A percentile compares a stretch with the other conserved stretches of the same genome.
phyloP scores from a whole-genome alignment of 2,329 filamentous ascomycete species.

The Fusarium sp. region DNA sequence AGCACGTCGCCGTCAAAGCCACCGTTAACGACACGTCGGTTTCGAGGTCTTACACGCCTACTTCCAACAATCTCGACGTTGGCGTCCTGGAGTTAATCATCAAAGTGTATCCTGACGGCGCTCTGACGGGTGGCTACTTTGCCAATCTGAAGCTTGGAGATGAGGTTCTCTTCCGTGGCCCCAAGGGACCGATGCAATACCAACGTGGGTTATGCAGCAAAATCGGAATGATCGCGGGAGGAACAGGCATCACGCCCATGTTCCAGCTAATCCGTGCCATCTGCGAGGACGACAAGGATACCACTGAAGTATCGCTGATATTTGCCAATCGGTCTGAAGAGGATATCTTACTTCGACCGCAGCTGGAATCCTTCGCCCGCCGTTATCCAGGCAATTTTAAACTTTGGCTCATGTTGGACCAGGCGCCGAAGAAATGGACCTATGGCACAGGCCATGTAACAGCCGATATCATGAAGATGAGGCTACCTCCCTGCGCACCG shows the following conservation, averaged over 20 bases:
- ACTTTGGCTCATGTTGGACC: slow-evolving; percentile 66
- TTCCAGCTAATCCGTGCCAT: slow-evolving; percentile 71
- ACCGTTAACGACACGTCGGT: slow-evolving; percentile 58
- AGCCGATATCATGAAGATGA: slow-evolving; percentile 59
- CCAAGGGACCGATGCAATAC: slow-evolving; percentile 69
- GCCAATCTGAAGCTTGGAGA: slow-evolving; percentile 60
- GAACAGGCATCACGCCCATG: slow-evolving; percentile 51
- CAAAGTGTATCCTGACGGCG: slow-evolving; percentile 62
- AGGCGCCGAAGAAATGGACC: slow-evolving; percentile 59
- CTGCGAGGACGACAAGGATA: slow-evolving; percentile 69
- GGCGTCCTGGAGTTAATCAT: slow-evolving; percentile 64
- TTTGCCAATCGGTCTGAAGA: slow-evolving; percentile 69
- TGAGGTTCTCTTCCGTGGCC: slow-evolving; percentile 63
- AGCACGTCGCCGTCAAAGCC: slow-evolving; percentile 66
- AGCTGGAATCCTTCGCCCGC: slow-evolving; percentile 66
- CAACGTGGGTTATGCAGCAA: slow-evolving; percentile 53
- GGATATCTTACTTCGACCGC: slow-evolving; percentile 68
- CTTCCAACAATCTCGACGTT: slow-evolving; percentile 61
- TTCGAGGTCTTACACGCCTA: slow-evolving; percentile 65
- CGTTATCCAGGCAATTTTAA: slow-evolving; percentile 65
- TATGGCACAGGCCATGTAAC: slow-evolving; percentile 64
- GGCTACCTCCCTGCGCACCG: slow-evolving; percentile 57
- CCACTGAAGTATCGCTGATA: slow-evolving; percentile 66
- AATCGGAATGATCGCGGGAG: slow-evolving; percentile 67
- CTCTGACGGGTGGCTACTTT: slow-evolving; percentile 62